A percentile compares a stretch with the other conserved stretches of the same genome.
Evolutionary conservation across 169 alveolate genomes (phyloP).

Genomic region (Besnoitia besnoiti): DNA sequence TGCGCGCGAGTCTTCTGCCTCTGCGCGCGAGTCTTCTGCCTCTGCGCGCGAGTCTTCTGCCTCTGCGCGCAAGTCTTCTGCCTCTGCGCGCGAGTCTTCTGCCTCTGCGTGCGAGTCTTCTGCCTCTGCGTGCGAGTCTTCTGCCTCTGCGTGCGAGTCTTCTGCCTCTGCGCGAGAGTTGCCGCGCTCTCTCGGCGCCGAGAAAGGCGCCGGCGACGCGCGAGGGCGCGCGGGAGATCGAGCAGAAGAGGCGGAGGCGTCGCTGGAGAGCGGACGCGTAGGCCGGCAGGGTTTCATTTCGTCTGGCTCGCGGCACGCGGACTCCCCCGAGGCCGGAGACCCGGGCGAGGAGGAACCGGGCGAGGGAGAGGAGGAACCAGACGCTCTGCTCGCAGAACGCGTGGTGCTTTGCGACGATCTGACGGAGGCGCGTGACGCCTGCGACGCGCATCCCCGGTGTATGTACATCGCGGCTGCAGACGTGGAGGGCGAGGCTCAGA

Average conservation of each 20-base stretch:
- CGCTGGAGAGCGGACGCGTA: too few species aligned
- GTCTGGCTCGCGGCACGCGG: too few species aligned
- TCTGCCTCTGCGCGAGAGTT: not conserved
- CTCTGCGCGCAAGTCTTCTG: not conserved
- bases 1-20: not conserved
- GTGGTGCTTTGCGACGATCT: not conserved
- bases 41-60: not conserved
- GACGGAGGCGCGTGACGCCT: not conserved
- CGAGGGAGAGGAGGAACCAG: too few species aligned
- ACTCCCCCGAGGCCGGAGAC: too few species aligned
- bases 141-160: not conserved
- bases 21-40: not conserved
- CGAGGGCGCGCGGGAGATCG: not conserved
- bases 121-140: not conserved
- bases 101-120: not conserved
- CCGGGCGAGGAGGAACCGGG: not conserved
- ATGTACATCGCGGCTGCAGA: not conserved
- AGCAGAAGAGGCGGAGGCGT: too few species aligned
- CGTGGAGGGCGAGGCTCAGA: not conserved
- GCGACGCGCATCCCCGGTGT: constrained; percentile 14
- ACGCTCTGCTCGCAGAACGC: not conserved
- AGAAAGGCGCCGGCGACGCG: not conserved
- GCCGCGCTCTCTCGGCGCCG: not conserved
- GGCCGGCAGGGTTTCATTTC: too few species aligned
- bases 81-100: not conserved